These are phyloP conservation scores for Aspergillus ibericus DNA, from an alignment of 2,329 filamentous ascomycete species.

Conservation along the genomic window DNA sequence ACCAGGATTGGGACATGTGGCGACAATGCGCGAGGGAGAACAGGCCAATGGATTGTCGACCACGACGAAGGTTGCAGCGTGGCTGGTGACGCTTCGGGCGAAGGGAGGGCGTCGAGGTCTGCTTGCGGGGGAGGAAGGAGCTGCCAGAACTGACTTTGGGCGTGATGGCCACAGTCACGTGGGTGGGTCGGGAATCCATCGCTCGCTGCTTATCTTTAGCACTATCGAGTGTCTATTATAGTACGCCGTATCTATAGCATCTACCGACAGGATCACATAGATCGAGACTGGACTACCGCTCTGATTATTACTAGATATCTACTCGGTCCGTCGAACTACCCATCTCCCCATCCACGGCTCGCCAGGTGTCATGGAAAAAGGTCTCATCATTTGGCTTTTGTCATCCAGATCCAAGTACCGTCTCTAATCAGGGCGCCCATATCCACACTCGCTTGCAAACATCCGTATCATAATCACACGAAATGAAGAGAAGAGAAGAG, in stretches of 20 bases:
- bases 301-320: background rate
- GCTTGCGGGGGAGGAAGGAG: background rate
- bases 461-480: slow-evolving; percentile 6
- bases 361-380: background rate
- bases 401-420: background rate
- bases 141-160: background rate
- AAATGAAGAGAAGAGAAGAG: slow-evolving; percentile 11
- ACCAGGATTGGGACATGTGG: background rate
- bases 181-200: background rate
- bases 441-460: slow-evolving; percentile 7
- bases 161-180: background rate
- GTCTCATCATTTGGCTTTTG: background rate
- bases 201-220: too few relatives aligned
- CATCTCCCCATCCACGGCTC: background rate
- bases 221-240: too few relatives aligned
- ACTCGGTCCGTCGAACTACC: background rate
- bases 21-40: background rate
- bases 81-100: slow-evolving; percentile 33
- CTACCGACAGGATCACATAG: background rate
- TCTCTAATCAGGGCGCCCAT: slow-evolving; percentile 17
- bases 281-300: background rate
- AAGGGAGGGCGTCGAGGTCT: slow-evolving; percentile 24
- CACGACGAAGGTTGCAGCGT: slow-evolving; percentile 1
- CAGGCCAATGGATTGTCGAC: background rate
- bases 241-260: too few relatives aligned